Base-by-base conservation (phyloP, 805 yeast genomes). In the Kuraishia molischiana region DNA sequence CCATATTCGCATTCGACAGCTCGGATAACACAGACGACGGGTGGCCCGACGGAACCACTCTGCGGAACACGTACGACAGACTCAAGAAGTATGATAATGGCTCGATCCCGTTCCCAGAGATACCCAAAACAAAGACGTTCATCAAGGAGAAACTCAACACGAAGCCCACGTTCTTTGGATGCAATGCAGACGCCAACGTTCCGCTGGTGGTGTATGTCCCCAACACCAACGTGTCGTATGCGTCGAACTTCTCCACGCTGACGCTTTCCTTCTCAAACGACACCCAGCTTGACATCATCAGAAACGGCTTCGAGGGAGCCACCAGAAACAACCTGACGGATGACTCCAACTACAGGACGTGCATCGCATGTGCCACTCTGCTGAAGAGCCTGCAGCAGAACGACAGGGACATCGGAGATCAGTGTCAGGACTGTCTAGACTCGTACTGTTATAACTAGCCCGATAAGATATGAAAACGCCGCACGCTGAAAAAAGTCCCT, bases 301-400 rank as follows among this genome's bases (percentile, higher is more conserved):
- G 62, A 41, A 85, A 85, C 54, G 95, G 95, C 8, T 81, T 70
- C 51, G 82, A 83, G 46, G 61, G 72, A 18, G 74, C 77, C 8
- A 67, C 87, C 1, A 67, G 77, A 49, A 63, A 66, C 40, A 78
- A 77, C 49, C 56, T 72, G 24, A 73, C 86, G 15, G 52, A 73
- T 13, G 87, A 81, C 45, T 48, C 58, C 1, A 76, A 81, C 29
- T 85, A 85, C 78, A 66, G 72, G 21, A 67, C 75, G 22, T 85
- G 95, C 63, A 69, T 85, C 20, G 83, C 83, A 3, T 85, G 95
- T 66, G 95, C 94, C 5, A 70, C 85, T 33, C 68, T 85, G 38
- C 76, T 82, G 59, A 74, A 95, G 54, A 71, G 79, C 24, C 79
- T 78, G 52, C 90, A 85, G 59, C 67, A 85, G 49, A 54, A 65